Evolutionary conservation across 2,329 filamentous ascomycete genomes (phyloP), one percentile per base, ranked within the genome.

Genomic region (Fusarium globosum): DNA sequence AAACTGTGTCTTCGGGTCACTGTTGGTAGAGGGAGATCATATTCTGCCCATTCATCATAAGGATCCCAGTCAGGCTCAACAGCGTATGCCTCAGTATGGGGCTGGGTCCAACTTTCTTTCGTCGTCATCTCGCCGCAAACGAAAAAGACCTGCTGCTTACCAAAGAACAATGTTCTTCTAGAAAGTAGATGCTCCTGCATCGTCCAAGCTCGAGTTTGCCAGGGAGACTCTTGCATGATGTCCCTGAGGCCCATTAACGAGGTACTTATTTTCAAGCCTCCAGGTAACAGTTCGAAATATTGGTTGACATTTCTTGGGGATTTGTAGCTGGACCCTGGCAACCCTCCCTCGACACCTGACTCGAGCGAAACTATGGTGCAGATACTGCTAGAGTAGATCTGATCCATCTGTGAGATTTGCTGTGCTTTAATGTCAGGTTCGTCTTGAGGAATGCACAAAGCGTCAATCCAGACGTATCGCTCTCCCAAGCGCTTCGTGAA

Each of bases 11-110:
- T 18, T 11, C 0, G 18, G 8, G 45, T 28, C 18, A 20, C 45
- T 15, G 4, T 46, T 21, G 26, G 45, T 11, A 46, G 26, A 4
- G 45, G 26, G 13, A 30, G 26, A 30, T 21, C 16, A 46, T 46
- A 46, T 18, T 28, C 18, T 1, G 45, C 45, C 45, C 26, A 48
- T 48, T 48, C 1, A 15, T 48, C 45, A 21, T 0, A 5, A 48
- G 13, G 0, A 10, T 30, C 26, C 1, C 0, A 4, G 7, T 48
- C 45, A 21, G 5, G 1, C 0, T 48, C 13, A 21, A 4, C 0
- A 7, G 3, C 4, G 26, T 30, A 11, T 30, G 26, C 45, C 20
- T 48, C 4, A 11, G 20, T 48, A 15, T 48, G 45, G 0, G 26
- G 26, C 11, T 11, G 13, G 13, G 20, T 9, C 26, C 45, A 48